phyloP scores from a whole-genome alignment of 2,329 filamentous ascomycete species.

The Fusarium sulawesiense region DNA sequence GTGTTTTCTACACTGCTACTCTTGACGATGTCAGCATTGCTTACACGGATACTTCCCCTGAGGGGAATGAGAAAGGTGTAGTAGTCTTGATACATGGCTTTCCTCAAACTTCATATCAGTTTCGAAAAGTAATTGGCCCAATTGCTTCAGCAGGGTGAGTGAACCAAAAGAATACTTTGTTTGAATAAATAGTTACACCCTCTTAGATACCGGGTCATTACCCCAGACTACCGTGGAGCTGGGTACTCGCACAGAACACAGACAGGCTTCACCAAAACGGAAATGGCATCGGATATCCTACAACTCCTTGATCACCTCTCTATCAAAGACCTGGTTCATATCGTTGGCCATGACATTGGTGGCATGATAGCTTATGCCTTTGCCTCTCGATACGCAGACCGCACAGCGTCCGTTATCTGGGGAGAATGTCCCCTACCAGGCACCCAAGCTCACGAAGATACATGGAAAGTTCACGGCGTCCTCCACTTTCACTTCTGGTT shows the following conservation, averaged over 20 bases:
- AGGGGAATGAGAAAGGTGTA: conserved; percentile 1
- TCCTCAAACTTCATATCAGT: conserved; percentile 25
- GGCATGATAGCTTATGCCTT: conserved; percentile 31
- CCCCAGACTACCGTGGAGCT: conserved; percentile 16
- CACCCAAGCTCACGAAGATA: conserved; percentile 2
- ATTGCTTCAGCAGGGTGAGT: conserved; percentile 8
- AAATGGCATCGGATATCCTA: conserved; percentile 20
- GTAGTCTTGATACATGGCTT: conserved; percentile 24
- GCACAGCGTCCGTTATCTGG: conserved; percentile 19
- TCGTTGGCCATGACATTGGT: conserved; percentile 17
- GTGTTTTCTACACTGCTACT: conserved; percentile 7
- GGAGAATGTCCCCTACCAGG: conserved; percentile 21
- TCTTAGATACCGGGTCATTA: conserved; percentile 15
- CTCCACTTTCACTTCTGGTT: conserved; percentile 19
- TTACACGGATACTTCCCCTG: conserved; percentile 16
- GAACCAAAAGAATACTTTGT: fast-evolving
- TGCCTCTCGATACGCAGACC: conserved; percentile 2
- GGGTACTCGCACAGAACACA: conserved; percentile 14
- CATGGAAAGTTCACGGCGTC: conserved; percentile 7
- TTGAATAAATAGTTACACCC: neutral
- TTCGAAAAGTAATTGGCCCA: conserved; percentile 14
- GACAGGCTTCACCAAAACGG: conserved; percentile 21
- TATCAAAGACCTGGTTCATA: conserved; percentile 11
- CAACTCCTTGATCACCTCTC: conserved; percentile 2
- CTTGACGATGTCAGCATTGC: conserved; percentile 12